Conservation (phyloP, 495 filamentous ascomycete species). For the Aspergillus kassunensis region DNA sequence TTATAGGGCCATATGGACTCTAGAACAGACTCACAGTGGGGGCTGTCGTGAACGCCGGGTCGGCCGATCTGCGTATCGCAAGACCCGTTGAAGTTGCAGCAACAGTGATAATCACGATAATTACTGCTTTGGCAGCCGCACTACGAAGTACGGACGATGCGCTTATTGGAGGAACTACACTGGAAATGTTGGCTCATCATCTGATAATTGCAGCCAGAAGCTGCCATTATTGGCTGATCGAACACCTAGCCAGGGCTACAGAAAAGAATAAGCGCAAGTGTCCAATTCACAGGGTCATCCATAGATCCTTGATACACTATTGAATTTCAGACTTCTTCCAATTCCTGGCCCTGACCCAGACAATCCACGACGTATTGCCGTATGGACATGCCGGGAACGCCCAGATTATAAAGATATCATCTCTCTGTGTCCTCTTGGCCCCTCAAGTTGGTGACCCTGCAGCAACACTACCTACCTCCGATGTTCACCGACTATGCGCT, state of each 20-base stretch:
- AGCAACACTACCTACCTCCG: not conserved
- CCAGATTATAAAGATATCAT: not conserved
- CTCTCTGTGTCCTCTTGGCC: not conserved
- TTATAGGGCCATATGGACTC: no score
- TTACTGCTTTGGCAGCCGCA: slow-evolving; percentile 18
- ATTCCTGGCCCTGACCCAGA: not conserved
- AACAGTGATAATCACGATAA: slow-evolving; percentile 20
- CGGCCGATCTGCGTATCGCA: slow-evolving; percentile 26
- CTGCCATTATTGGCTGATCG: not conserved
- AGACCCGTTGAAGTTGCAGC: slow-evolving; percentile 1
- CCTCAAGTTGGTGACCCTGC: not conserved
- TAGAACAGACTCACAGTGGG: slow-evolving; percentile 18
- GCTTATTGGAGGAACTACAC: slow-evolving; percentile 6
- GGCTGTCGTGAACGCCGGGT: slow-evolving; percentile 23
- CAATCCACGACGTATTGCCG: no score
- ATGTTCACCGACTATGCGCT: not conserved
- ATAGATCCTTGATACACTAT: slow-evolving; percentile 1
- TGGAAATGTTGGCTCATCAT: not conserved
- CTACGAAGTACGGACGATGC: slow-evolving; percentile 4
- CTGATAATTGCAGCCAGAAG: not conserved
- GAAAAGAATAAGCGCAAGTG: no score
- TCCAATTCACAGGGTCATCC: not conserved
- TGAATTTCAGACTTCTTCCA: slow-evolving; percentile 3
- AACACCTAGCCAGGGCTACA: no score
- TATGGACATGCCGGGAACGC: not conserved